Conservation (phyloP, 306 rosid genomes). For the Adenanthera pavonina region DNA sequence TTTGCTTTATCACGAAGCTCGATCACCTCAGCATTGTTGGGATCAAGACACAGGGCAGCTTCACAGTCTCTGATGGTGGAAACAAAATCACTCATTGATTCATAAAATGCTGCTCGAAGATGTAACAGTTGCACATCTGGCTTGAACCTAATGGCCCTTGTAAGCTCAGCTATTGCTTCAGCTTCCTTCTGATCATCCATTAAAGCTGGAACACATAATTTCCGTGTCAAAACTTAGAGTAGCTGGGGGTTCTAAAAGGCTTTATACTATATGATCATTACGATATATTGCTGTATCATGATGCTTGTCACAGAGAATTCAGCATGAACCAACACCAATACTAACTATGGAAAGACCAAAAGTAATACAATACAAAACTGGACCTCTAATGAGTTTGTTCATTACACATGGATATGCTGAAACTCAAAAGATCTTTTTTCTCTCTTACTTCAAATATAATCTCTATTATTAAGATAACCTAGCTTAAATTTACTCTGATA, state of each 20-base stretch:
- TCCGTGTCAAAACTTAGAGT: slow-evolving; percentile 45
- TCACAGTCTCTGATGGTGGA: slow-evolving; percentile 74
- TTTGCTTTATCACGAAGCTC: slow-evolving; percentile 65
- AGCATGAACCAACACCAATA: slow-evolving; percentile 9
- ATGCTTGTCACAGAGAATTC: slow-evolving; percentile 16
- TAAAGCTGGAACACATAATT: slow-evolving; percentile 61
- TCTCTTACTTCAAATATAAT: slow-evolving; percentile 21
- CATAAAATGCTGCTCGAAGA: slow-evolving; percentile 92
- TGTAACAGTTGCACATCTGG: slow-evolving; percentile 81
- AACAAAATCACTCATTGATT: slow-evolving; percentile 62
- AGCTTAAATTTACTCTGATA: slow-evolving; percentile 24
- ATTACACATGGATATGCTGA: slow-evolving; percentile 13
- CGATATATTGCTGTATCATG: slow-evolving; percentile 14
- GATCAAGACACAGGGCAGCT: slow-evolving; percentile 90
- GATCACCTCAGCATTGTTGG: slow-evolving; percentile 61
- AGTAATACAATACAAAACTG: not conserved
- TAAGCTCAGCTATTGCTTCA: slow-evolving; percentile 82
- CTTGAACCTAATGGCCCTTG: slow-evolving; percentile 75
- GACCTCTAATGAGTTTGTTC: slow-evolving; percentile 1
- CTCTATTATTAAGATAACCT: slow-evolving; percentile 14
- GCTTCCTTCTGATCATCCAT: slow-evolving; percentile 93
- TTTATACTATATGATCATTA: not conserved
- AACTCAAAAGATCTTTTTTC: not conserved
- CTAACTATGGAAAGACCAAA: slow-evolving; percentile 17
- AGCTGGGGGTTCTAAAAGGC: not conserved